Conservation (phyloP, 108 stramenopile species). For the Skeletonema costatum region DNA sequence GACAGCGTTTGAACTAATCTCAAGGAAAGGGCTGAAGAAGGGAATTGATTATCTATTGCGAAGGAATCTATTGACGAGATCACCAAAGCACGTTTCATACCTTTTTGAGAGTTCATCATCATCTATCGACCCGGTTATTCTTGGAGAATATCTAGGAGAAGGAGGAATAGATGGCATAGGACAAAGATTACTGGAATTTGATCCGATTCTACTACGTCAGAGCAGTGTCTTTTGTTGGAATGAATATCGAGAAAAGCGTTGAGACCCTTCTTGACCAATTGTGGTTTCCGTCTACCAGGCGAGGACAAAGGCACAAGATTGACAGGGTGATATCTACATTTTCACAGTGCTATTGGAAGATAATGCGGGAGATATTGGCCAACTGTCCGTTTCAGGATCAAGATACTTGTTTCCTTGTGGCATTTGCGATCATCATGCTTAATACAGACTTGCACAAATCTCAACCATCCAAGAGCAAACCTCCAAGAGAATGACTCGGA, state of each 20-base stretch:
- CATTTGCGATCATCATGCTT: constrained; percentile 97
- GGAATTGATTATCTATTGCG: constrained; percentile 90
- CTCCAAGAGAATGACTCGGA: constrained; percentile 87
- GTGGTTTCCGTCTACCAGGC: constrained; percentile 95
- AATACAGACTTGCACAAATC: constrained; percentile 97
- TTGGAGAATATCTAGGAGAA: constrained; percentile 94
- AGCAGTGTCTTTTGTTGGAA: constrained; percentile 93
- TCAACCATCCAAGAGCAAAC: constrained; percentile 38
- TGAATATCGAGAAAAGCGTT: constrained; percentile 93
- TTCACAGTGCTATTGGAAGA: constrained; percentile 95
- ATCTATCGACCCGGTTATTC: constrained; percentile 70
- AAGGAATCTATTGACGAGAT: constrained; percentile 86
- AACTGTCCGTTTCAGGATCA: constrained; percentile 87
- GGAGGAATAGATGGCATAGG: constrained; percentile 63
- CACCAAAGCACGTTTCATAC: constrained; percentile 89
- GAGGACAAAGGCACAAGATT: constrained; percentile 97
- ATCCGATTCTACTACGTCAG: constrained; percentile 87
- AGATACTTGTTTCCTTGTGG: constrained; percentile 90
- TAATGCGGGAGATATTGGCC: constrained; percentile 81
- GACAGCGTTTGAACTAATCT: constrained; percentile 79
- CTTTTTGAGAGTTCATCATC: constrained; percentile 87
- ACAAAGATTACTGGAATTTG: constrained; percentile 89
- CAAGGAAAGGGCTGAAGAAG: constrained; percentile 88
- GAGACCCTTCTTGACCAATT: constrained; percentile 87
- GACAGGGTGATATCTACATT: constrained; percentile 91